Conservation (phyloP, 225 moss, liverwort and hornwort genomes). For the Pseudisothecium myosuroides region DNA sequence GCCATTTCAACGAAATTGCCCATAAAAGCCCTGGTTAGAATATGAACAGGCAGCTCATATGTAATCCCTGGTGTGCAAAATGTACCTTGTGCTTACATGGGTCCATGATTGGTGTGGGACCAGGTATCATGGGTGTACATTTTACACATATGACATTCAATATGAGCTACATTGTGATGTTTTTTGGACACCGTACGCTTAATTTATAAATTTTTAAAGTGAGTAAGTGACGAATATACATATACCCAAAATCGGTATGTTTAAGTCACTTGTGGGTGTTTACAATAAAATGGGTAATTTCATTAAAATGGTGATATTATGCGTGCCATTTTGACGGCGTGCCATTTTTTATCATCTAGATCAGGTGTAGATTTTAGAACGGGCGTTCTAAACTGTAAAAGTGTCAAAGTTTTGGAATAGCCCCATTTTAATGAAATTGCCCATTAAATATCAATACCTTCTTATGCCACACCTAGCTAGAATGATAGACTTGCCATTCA, state of each 20-base stretch:
- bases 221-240: fast-evolving
- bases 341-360: too few species aligned
- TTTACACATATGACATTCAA: neutral
- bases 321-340: too few species aligned
- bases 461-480: neutral
- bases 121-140: too few species aligned
- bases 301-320: too few species aligned
- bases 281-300: too few species aligned
- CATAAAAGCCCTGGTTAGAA: too few species aligned
- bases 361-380: too few species aligned
- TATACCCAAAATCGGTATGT: neutral
- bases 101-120: neutral
- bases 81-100: neutral
- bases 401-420: too few species aligned
- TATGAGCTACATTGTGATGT: neutral
- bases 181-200: neutral
- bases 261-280: too few species aligned
- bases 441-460: neutral
- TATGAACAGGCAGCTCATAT: neutral
- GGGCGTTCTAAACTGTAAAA: too few species aligned
- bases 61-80: neutral
- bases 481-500: too few species aligned
- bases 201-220: neutral
- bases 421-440: neutral
- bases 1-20: too few species aligned